Percentiles rank a stretch among this genome's conserved stretches.
Conservation (phyloP, 2,329 filamentous ascomycete genomes). For the Domatiomyces catenatus region DNA sequence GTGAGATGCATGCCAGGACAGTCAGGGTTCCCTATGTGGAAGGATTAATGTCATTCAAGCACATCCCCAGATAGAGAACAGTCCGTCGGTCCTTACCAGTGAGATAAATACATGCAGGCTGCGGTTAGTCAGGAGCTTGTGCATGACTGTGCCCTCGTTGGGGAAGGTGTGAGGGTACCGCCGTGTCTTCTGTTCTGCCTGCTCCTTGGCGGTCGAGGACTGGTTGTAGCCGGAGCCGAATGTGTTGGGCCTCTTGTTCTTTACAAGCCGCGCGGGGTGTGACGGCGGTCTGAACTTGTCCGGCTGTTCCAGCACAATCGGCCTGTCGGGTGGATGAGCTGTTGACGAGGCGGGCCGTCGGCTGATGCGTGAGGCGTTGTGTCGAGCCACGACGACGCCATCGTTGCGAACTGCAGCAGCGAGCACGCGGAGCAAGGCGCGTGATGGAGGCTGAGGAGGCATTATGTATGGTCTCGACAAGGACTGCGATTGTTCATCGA, state of each 20-base stretch:
- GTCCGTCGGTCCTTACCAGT: conserved; percentile 48
- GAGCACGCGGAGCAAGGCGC: background rate
- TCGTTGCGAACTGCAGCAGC: conserved; percentile 1
- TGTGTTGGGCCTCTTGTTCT: conserved; percentile 50
- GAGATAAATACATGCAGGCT: conserved; percentile 69
- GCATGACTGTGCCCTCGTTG: conserved; percentile 61
- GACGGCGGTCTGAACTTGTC: conserved; percentile 84
- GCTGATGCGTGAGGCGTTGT: background rate
- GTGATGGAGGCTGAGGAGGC: background rate
- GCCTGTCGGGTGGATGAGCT: conserved; percentile 28
- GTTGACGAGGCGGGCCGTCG: conserved; percentile 6
- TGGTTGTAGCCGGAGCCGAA: conserved; percentile 45
- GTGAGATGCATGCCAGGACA: conserved; percentile 17
- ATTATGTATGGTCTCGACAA: background rate
- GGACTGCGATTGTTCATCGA: background rate
- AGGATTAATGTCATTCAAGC: no score
- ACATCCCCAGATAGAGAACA: no score
- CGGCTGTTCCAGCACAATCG: conserved; percentile 67
- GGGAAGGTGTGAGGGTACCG: conserved; percentile 85
- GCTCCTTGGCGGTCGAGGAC: conserved; percentile 42
- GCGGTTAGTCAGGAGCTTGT: conserved; percentile 69
- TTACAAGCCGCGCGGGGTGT: conserved; percentile 55
- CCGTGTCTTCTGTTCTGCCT: conserved; percentile 48
- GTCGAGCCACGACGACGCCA: background rate
- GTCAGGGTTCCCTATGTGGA: conserved; percentile 31